phyloP scores from a whole-genome alignment of 208 protist genomes.

The Tritrichomonas musculus region DNA sequence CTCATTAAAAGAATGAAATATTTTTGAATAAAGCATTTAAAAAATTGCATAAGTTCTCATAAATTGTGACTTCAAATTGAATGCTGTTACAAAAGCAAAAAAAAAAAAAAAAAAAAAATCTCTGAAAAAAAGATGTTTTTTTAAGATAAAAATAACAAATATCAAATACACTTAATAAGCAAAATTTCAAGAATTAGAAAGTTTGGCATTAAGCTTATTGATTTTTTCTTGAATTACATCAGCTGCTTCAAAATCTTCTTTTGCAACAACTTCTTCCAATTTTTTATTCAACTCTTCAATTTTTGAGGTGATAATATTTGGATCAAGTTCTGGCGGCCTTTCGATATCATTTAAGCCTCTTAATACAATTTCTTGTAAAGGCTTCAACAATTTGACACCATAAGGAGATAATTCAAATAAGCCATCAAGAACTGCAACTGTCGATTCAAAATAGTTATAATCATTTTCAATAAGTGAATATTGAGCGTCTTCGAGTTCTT shows the following conservation, averaged over 20 bases:
- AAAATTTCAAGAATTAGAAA: too few relatives aligned
- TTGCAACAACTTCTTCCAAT: not conserved
- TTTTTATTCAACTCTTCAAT: not conserved
- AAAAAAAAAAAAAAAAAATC: too few relatives aligned
- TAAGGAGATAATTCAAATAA: not conserved
- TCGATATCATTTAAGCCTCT: not conserved
- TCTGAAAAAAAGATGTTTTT: too few relatives aligned
- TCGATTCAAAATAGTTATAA: not conserved
- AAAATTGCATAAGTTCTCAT: too few relatives aligned
- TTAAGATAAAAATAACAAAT: too few relatives aligned
- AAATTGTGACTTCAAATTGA: too few relatives aligned
- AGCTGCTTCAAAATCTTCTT: not conserved
- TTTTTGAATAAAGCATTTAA: too few relatives aligned
- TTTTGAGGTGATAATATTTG: not conserved
- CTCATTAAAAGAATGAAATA: too few relatives aligned
- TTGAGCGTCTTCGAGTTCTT: not conserved
- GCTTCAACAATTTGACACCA: not conserved
- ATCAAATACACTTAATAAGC: too few relatives aligned
- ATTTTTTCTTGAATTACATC: not conserved
- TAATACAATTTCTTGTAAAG: too few relatives aligned
- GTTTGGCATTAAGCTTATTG: not conserved
- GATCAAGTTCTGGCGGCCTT: not conserved
- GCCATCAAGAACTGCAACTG: not conserved
- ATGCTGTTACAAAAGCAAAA: too few relatives aligned
- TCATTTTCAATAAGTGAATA: not conserved